Conservation (phyloP, 192 early-diverging fungal genomes). For the Linnemannia hyalina region DNA sequence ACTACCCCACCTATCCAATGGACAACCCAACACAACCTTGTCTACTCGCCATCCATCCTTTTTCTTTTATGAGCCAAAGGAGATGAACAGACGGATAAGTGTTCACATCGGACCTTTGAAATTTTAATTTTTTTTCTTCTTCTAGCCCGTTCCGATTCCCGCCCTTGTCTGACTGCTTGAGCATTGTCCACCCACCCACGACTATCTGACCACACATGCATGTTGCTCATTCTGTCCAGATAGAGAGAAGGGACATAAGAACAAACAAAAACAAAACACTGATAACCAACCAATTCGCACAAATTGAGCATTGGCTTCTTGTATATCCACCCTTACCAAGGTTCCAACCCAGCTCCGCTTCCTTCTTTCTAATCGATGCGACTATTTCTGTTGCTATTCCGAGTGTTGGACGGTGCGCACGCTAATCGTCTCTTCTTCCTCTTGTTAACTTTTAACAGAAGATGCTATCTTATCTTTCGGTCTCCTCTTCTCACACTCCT, state of each 20-base stretch:
- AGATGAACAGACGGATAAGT: background rate
- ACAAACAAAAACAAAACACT: background rate
- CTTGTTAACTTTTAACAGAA: background rate
- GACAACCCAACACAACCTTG: background rate
- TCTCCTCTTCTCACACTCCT: background rate
- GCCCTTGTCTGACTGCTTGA: background rate
- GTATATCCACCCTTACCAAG: background rate
- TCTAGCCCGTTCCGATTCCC: background rate
- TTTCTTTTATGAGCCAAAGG: background rate
- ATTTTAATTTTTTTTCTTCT: background rate
- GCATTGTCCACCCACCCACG: background rate
- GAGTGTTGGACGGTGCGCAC: constrained; percentile 2
- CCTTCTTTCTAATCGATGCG: background rate
- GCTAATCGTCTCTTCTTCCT: background rate
- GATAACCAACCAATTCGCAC: background rate
- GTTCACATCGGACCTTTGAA: background rate
- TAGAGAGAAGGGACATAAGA: background rate
- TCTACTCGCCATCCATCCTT: background rate
- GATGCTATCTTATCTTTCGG: constrained; percentile 1
- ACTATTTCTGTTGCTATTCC: background rate
- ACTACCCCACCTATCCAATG: background rate
- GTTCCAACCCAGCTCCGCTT: constrained; percentile 4
- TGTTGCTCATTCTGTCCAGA: background rate
- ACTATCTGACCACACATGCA: no score
- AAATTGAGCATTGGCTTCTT: background rate